Percentiles rank a stretch among this genome's conserved stretches.
Evolutionary conservation across 2,329 filamentous ascomycete genomes (phyloP).

Genomic region (Aspergillus sojae): DNA sequence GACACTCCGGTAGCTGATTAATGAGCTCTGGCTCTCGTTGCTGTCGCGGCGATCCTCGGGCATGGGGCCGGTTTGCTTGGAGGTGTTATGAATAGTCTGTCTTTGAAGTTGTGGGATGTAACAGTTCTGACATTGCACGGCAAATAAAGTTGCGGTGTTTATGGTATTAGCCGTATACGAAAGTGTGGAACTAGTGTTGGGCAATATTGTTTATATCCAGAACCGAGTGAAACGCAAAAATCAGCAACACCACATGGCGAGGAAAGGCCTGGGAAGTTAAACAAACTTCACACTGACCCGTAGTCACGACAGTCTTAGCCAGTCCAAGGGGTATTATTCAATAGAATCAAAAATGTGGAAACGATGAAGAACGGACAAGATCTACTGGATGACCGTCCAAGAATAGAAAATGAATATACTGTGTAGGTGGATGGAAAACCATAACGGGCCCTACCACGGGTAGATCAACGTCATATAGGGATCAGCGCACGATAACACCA

Average conservation of each 20-base stretch:
- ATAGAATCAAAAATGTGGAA: background rate
- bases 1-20: conserved; percentile 16
- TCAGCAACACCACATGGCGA: background rate
- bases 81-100: background rate
- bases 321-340: background rate
- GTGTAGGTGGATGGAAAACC: background rate
- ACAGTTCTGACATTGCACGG: background rate
- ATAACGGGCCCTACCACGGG: background rate
- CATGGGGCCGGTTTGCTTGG: background rate
- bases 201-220: background rate
- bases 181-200: background rate
- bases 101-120: background rate
- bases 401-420: background rate
- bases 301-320: background rate
- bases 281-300: background rate
- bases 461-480: background rate
- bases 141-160: too few species aligned
- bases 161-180: background rate
- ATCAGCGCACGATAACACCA: background rate
- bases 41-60: conserved; percentile 1
- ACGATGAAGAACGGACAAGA: background rate
- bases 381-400: background rate
- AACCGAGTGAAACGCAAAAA: background rate
- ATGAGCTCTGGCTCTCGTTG: conserved; percentile 8
- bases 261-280: background rate